Conservation (phyloP, 1,139 yeast species). For the Saccharomyces hybrid region DNA sequence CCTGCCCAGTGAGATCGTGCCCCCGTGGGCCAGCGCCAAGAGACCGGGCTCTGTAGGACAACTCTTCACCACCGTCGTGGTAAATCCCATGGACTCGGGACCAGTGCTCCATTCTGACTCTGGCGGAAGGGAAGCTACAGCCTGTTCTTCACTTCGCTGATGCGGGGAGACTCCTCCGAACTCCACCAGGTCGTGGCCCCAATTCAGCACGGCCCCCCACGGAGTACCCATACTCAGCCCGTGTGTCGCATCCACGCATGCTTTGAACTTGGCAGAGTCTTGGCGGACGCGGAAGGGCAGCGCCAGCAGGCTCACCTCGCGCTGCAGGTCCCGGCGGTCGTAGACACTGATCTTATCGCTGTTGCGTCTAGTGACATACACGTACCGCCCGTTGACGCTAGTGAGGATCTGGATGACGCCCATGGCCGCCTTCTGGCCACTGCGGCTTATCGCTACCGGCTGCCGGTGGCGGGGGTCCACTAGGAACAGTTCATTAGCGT, state of each 20-base stretch:
- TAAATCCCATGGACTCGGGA: background rate
- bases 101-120: background rate
- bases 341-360: conserved; percentile 19
- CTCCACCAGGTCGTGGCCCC: conserved; percentile 24
- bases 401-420: conserved; percentile 25
- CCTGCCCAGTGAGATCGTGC: background rate
- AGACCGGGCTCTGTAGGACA: conserved; percentile 13
- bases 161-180: conserved; percentile 23
- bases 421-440: conserved; percentile 7
- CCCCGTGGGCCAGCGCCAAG: conserved; percentile 5
- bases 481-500: conserved; percentile 22
- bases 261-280: conserved; percentile 20
- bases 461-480: conserved; percentile 17
- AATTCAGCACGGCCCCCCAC: conserved; percentile 16
- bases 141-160: background rate
- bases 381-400: conserved; percentile 24
- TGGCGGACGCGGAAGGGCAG: conserved; percentile 19
- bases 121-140: background rate
- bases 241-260: conserved; percentile 11
- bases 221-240: conserved; percentile 23
- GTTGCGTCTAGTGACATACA: conserved; percentile 23
- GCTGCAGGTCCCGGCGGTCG: conserved; percentile 17
- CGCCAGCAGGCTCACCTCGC: conserved; percentile 13
- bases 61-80: background rate
- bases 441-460: conserved; percentile 4